phyloP scores from a whole-genome alignment of 768 basidiomycete genomes.

The Mycena floridula region DNA sequence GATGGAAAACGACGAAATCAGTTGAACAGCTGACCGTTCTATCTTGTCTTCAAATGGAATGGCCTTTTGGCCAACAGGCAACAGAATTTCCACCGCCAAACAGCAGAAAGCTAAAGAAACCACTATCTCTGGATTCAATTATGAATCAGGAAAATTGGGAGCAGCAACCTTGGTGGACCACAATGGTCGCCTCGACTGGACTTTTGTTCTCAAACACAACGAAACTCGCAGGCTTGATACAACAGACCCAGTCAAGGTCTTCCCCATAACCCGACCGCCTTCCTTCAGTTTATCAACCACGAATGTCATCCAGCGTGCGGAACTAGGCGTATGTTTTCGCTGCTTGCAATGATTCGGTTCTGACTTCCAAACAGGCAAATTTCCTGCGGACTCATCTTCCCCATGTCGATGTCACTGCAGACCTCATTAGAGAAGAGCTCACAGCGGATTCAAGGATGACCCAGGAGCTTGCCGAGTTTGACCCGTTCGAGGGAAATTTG shows the following conservation, averaged over 20 bases:
- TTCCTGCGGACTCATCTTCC: constrained; percentile 68
- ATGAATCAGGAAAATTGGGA: constrained; percentile 49
- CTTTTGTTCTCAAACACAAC: constrained; percentile 26
- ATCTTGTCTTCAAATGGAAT: constrained; percentile 77
- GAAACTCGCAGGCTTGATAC: constrained; percentile 14
- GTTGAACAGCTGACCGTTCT: too few relatives aligned
- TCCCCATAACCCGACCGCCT: constrained; percentile 50
- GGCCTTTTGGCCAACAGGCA: constrained; percentile 65
- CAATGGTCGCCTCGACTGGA: constrained; percentile 47
- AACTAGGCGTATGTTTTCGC: constrained; percentile 54
- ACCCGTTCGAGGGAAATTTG: constrained; percentile 52
- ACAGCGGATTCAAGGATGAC: constrained; percentile 33
- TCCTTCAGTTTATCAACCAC: constrained; percentile 21
- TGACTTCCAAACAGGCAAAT: too few relatives aligned
- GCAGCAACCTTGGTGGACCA: constrained; percentile 47
- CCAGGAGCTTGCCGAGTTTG: constrained; percentile 35
- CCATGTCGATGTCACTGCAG: constrained; percentile 67
- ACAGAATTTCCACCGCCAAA: constrained; percentile 22
- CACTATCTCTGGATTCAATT: constrained; percentile 19
- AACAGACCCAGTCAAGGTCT: constrained; percentile 35
- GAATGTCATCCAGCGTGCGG: constrained; percentile 42
- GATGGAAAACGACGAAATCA: too few relatives aligned
- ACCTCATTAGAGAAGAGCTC: constrained; percentile 55
- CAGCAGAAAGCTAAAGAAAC: constrained; percentile 25
- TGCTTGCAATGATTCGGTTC: constrained; percentile 1